phyloP scores from a whole-genome alignment of 1,284 basidiomycete species.

The Ceratobasidium sp. region DNA sequence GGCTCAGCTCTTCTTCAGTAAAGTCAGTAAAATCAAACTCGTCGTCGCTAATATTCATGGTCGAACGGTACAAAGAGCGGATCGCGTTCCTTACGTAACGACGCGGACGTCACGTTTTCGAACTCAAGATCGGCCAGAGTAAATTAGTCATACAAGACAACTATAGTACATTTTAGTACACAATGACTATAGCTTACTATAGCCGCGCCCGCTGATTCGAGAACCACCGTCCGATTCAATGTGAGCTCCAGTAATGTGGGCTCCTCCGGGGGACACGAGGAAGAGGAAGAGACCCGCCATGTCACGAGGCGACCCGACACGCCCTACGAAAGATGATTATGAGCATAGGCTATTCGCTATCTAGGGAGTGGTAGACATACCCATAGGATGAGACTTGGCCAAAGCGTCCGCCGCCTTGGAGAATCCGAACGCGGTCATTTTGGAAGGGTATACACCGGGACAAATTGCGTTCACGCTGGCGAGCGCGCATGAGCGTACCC shows the following conservation, averaged over 20 bases:
- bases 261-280: constrained; percentile 71
- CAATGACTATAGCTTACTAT: constrained; percentile 25
- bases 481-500: neutral
- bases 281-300: constrained; percentile 79
- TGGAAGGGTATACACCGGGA: constrained; percentile 83
- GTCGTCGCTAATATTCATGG: constrained; percentile 51
- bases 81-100: constrained; percentile 6
- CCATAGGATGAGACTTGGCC: constrained; percentile 64
- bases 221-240: constrained; percentile 74
- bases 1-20: constrained; percentile 62
- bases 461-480: constrained; percentile 83
- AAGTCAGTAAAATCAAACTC: constrained; percentile 64
- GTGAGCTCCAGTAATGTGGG: constrained; percentile 78
- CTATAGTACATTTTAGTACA: neutral
- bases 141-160: neutral
- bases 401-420: constrained; percentile 61
- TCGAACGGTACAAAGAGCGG: constrained; percentile 41
- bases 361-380: constrained; percentile 50
- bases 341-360: neutral
- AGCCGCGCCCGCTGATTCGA: constrained; percentile 35
- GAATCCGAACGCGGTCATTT: constrained; percentile 85
- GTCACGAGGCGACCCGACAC: constrained; percentile 72
- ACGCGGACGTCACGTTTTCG: constrained; percentile 9
- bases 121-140: neutral
- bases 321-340: constrained; percentile 55